phyloP scores from a whole-genome alignment of 192 early-diverging fungal species.

The Backusella luteola region DNA sequence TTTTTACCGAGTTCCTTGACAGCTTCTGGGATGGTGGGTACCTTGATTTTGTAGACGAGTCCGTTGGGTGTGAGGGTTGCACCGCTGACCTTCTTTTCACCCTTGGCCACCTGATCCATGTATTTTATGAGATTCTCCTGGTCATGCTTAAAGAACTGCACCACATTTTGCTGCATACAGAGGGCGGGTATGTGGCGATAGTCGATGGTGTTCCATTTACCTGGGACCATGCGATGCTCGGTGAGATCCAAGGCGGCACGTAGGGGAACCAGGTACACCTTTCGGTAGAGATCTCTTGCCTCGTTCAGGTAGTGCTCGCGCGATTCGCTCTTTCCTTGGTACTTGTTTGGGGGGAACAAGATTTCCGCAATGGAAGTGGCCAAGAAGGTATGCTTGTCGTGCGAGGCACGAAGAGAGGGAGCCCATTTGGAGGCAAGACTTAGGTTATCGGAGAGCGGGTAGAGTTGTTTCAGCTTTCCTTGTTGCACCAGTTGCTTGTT shows the following conservation, averaged over 20 bases:
- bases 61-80: slow-evolving; percentile 43
- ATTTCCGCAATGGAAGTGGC: slow-evolving; percentile 42
- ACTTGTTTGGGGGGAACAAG: slow-evolving; percentile 25
- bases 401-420: slow-evolving; percentile 35
- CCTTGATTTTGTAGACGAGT: slow-evolving; percentile 23
- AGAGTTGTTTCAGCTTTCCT: not conserved
- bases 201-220: slow-evolving; percentile 42
- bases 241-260: slow-evolving; percentile 41
- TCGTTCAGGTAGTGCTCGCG: slow-evolving; percentile 33
- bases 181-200: slow-evolving; percentile 45
- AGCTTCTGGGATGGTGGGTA: not conserved
- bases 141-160: slow-evolving; percentile 31
- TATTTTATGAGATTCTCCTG: slow-evolving; percentile 34
- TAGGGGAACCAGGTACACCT: slow-evolving; percentile 41
- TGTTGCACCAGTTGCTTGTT: not conserved
- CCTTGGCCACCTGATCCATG: slow-evolving; percentile 30
- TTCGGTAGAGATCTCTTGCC: slow-evolving; percentile 33
- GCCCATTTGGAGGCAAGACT: slow-evolving; percentile 46
- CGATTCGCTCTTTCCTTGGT: slow-evolving; percentile 11
- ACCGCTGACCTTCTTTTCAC: slow-evolving; percentile 40
- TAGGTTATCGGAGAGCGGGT: slow-evolving; percentile 1
- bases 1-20: not conserved
- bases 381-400: slow-evolving; percentile 42
- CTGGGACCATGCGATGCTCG: slow-evolving; percentile 41
- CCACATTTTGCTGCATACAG: slow-evolving; percentile 42